These are phyloP conservation scores for Angomonas deanei DNA, from an alignment of 208 protist genomes.

Conservation along the genomic window DNA sequence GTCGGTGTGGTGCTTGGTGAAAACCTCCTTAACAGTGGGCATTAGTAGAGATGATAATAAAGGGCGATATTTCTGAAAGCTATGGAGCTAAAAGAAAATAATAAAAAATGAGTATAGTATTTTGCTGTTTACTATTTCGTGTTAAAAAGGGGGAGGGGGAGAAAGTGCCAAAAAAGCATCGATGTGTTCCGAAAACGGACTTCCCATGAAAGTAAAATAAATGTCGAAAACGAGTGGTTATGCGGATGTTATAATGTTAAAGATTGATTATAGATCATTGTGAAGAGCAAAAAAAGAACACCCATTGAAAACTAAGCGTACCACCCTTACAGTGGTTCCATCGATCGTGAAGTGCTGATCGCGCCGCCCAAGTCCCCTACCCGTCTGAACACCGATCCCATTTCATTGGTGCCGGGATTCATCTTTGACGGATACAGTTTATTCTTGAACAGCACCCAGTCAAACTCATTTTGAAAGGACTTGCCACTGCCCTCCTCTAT, in stretches of 20 bases:
- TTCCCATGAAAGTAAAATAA: no score
- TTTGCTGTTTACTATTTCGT: neutral
- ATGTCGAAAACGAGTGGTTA: no score
- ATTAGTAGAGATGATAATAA: conserved; percentile 19
- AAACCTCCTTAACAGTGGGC: conserved; percentile 52
- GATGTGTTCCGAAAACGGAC: no score
- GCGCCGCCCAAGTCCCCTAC: conserved; percentile 69
- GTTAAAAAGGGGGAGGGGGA: neutral
- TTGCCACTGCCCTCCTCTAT: conserved; percentile 47
- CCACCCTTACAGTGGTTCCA: conserved; percentile 39
- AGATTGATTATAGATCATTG: no score
- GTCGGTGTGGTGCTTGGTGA: conserved; percentile 55
- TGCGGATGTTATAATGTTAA: no score
- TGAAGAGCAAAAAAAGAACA: neutral
- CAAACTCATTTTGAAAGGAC: conserved; percentile 82
- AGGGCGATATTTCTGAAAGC: neutral
- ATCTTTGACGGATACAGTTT: conserved; percentile 82
- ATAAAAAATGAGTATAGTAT: neutral
- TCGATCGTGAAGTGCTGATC: conserved; percentile 75
- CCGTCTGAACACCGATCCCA: conserved; percentile 82
- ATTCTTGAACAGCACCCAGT: conserved; percentile 76
- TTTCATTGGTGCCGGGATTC: conserved; percentile 72
- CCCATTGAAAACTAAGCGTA: neutral
- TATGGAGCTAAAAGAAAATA: conserved; percentile 2
- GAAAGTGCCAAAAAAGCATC: neutral